Evolutionary conservation across 2,329 filamentous ascomycete species (phyloP).

Genomic region (Helicocarpus griseus): DNA sequence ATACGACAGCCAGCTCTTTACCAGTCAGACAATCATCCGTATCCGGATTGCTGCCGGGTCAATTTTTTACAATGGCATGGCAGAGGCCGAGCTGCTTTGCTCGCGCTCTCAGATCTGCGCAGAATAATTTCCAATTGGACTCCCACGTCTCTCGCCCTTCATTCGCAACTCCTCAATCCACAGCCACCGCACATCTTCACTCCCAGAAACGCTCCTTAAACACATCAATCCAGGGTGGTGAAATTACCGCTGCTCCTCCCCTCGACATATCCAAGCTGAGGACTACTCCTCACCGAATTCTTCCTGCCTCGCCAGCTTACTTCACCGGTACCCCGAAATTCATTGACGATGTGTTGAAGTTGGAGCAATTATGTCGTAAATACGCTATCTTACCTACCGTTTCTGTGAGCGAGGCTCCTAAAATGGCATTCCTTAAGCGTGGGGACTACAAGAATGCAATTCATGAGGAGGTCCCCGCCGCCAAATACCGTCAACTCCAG

Average conservation of each 20-base stretch:
- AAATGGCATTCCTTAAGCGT: slow-evolving; percentile 71
- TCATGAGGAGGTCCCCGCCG: slow-evolving; percentile 62
- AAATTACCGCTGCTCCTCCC: slow-evolving; percentile 21
- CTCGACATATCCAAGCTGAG: slow-evolving; percentile 21
- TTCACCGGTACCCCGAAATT: slow-evolving; percentile 80
- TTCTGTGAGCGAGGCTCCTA: slow-evolving; percentile 55
- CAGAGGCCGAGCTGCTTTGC: slow-evolving; percentile 26
- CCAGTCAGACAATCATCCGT: neutral
- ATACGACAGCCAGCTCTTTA: neutral
- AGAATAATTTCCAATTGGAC: slow-evolving; percentile 25
- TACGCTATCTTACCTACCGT: slow-evolving; percentile 65
- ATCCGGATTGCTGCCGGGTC: neutral
- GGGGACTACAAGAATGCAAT: slow-evolving; percentile 62
- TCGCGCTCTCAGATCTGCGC: slow-evolving; percentile 26
- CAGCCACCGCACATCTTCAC: slow-evolving; percentile 5
- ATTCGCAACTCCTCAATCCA: slow-evolving; percentile 23
- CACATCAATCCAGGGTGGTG: slow-evolving; percentile 6
- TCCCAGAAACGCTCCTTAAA: slow-evolving; percentile 14
- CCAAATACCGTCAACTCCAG: slow-evolving; percentile 70
- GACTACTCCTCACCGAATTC: slow-evolving; percentile 54
- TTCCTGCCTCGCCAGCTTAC: slow-evolving; percentile 86
- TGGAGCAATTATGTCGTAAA: slow-evolving; percentile 62
- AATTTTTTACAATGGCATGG: slow-evolving; percentile 26
- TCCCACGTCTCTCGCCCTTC: slow-evolving; percentile 24
- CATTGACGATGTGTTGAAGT: slow-evolving; percentile 69